Base-by-base conservation (phyloP, 148 eudicot species). In the Tetragonia tetragonoides region DNA sequence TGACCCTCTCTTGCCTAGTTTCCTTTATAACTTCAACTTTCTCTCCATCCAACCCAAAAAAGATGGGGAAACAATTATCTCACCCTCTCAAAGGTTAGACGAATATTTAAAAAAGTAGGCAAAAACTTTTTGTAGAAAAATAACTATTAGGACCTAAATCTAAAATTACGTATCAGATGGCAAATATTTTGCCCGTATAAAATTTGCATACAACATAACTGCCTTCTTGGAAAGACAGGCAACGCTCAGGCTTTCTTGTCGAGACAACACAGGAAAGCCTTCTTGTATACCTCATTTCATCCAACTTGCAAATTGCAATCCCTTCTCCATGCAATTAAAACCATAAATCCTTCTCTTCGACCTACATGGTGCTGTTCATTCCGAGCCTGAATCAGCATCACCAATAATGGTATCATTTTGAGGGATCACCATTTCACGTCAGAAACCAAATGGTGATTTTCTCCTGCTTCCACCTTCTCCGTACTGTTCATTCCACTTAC, bases 401-500 rank as follows among this genome's bases (percentile, higher is more conserved):
- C 49, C 37, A 24, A 14, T 4, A 61, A 3, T 28, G 39, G 9
- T 2, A 53, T 65, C 8, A 6, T 7, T 51, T 54, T 2, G 53
- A 42, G n/a, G 5, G 71, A n/a, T 7, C 34, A n/a, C 37, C 40
- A 17, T 23, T 12, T 34, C 39, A 56, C 40, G 39, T 89, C 85
- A 87, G 77, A 95, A 95, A 47, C 99, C 99, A 47, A 95, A 95
- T 8, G 97, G 95, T 4, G 99, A 91, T 80, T 84, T 91, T 77
- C 77, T 89, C 79, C 99, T 80, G 83, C 93, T 93, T 88, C 99
- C 99, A 37, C 99, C 99, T 86, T 93, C 98, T 62, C 99, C 99
- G 42, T 93, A 95, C 73, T 93, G 95, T 9, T 95, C 98, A 67
- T 95, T 95, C 99, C 99, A 95, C 84, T 95, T 95, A 66, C 99